A percentile compares a stretch with the other conserved stretches of the same genome.
These are phyloP conservation scores for Pyronema omphalodes DNA, from an alignment of 495 filamentous ascomycete genomes.

Conservation along the genomic window DNA sequence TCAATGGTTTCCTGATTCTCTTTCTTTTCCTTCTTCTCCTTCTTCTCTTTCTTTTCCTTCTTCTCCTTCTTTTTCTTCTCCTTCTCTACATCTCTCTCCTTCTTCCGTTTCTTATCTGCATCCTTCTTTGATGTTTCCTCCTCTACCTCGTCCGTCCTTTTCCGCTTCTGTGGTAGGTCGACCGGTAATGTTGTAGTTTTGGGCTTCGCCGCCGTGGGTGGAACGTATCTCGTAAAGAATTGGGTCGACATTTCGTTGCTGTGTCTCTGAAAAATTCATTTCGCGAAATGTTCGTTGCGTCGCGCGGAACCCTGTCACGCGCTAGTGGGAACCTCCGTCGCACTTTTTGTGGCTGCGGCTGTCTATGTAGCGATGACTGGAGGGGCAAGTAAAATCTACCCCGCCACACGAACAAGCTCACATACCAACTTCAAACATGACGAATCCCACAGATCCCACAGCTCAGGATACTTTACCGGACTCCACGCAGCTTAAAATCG, in stretches of 20 bases:
- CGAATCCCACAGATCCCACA: too few species aligned
- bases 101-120: slow-evolving; percentile 6
- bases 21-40: slow-evolving; percentile 16
- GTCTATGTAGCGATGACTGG: too few species aligned
- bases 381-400: too few species aligned
- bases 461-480: too few species aligned
- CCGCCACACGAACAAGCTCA: too few species aligned
- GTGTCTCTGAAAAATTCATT: too few species aligned
- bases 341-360: too few species aligned
- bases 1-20: slow-evolving; percentile 18
- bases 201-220: not conserved
- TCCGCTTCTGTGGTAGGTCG: slow-evolving; percentile 11
- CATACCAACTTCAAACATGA: too few species aligned
- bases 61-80: slow-evolving; percentile 22
- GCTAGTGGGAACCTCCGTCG: too few species aligned
- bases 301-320: too few species aligned
- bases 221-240: not conserved
- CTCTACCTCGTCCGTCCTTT: slow-evolving; percentile 2
- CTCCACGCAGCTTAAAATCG: too few species aligned
- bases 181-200: not conserved
- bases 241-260: not conserved
- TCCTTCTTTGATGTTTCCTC: not conserved
- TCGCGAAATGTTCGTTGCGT: too few species aligned
- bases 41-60: slow-evolving; percentile 12
- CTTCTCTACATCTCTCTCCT: slow-evolving; percentile 28